Conservation (phyloP, 331 rosid genomes). For the Spiraea crenata region DNA sequence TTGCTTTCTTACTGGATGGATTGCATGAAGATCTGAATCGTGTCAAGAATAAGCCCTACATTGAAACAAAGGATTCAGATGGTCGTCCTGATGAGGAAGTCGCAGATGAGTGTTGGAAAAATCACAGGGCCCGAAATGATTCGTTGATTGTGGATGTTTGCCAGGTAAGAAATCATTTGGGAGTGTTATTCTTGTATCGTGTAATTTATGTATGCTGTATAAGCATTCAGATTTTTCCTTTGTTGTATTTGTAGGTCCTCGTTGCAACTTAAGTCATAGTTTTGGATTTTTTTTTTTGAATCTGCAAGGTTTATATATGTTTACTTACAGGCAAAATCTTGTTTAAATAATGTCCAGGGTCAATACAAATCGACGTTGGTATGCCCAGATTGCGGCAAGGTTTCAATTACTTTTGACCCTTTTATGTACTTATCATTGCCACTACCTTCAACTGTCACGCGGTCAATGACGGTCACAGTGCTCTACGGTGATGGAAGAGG, state of each 20-base stretch:
- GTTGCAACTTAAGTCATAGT: not conserved
- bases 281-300: not conserved
- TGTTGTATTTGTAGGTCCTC: not conserved
- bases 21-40: conserved; percentile 99
- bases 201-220: not conserved
- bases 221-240: not conserved
- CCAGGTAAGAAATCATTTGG: conserved; percentile 60
- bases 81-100: conserved; percentile 92
- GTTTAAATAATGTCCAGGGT: conserved; percentile 54
- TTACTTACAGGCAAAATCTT: conserved; percentile 6
- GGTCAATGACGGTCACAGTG: conserved; percentile 77
- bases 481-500: conserved; percentile 80
- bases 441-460: conserved; percentile 83
- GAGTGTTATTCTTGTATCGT: conserved; percentile 23
- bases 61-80: conserved; percentile 93
- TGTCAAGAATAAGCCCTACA: conserved; percentile 93
- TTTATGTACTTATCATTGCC: conserved; percentile 98
- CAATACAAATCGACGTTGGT: conserved; percentile 98
- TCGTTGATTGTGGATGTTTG: conserved; percentile 98
- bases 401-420: conserved; percentile 96
- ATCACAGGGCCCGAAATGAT: conserved; percentile 95
- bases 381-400: conserved; percentile 85
- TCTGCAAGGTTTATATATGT: not conserved
- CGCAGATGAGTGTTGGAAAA: conserved; percentile 92
- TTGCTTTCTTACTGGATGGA: conserved; percentile 97